Evolutionary conservation across 73 alveolate species (phyloP), one percentile per base, ranked within the genome.

Genomic region (Paramecium sonneborni): DNA sequence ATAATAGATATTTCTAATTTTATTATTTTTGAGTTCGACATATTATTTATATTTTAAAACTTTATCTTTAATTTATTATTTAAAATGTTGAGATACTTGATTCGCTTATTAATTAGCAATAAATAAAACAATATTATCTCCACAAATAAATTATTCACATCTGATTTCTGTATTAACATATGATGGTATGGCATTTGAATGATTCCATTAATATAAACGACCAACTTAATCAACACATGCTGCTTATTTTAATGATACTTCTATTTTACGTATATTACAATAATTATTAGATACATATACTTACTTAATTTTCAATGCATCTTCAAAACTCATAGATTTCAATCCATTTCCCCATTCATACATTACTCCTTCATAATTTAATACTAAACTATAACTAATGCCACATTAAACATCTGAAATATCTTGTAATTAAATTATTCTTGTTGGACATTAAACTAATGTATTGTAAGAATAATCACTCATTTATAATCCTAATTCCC

Each of bases 201-300:
- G 5, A 72, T 37, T 72, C 86, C 86, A 72, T 35, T 30, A 34
- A 72, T 72, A 72, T 37, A 72, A 38, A 35, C 86, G 86, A 28
- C 86, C 86, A 11, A 72, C 24, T 72, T 72, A 38, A 72, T 72
- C 86, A 0, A 72, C 57, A 72, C 86, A 72, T n/a, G 86, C 86
- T 12, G 86, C 55, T 20, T 38, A 35, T 8, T 32, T 72, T 6
- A 15, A 35, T 15, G 86, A 9, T 18, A 62, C 84, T 15, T 62
- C 48, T 1, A 62, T 62, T 12, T 38, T 35, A 34, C 86, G 38
- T 11, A 72, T 37, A 72, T 72, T 38, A 1, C 34, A 20, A 72
- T 32, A 72, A 21, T 37, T 32, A 37, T 38, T 38, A 14, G 55
- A 34, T 15, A 72, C 32, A 0, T 1, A 9, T 1, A 72, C 58